Conservation (phyloP, 441 rosid species). For the Arabidopsis lyrata region DNA sequence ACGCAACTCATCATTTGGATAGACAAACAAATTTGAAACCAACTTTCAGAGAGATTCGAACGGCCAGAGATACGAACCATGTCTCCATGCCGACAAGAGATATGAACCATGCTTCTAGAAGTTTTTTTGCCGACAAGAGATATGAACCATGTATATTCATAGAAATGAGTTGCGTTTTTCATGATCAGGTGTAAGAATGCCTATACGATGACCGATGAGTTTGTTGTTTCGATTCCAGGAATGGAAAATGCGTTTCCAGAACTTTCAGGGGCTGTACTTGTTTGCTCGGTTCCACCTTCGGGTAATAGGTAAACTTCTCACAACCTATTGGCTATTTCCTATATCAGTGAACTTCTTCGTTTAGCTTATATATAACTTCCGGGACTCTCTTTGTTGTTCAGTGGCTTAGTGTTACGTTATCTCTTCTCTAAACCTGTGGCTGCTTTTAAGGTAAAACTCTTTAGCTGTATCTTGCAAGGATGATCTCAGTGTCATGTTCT, state of each 20-base stretch:
- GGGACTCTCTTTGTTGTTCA: slow-evolving; percentile 47
- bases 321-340: background rate
- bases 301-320: slow-evolving; percentile 76
- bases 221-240: slow-evolving; percentile 43
- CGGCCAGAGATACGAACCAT: too few relatives aligned
- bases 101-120: too few relatives aligned
- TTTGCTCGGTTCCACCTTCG: slow-evolving; percentile 94
- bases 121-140: too few relatives aligned
- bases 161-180: too few relatives aligned
- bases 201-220: too few relatives aligned
- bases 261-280: slow-evolving; percentile 69
- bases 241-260: slow-evolving; percentile 55
- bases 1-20: too few relatives aligned
- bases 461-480: background rate
- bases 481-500: slow-evolving; percentile 2
- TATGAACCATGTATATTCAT: background rate
- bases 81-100: too few relatives aligned
- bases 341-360: slow-evolving; percentile 10
- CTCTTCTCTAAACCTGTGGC: slow-evolving; percentile 86
- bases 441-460: slow-evolving; percentile 71
- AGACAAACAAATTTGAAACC: too few relatives aligned
- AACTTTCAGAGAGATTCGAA: too few relatives aligned
- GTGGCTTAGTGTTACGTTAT: slow-evolving; percentile 89
- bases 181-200: too few relatives aligned
- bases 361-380: slow-evolving; percentile 19